Conservation (phyloP, 495 filamentous ascomycete genomes). For the Penicillium alfredii region DNA sequence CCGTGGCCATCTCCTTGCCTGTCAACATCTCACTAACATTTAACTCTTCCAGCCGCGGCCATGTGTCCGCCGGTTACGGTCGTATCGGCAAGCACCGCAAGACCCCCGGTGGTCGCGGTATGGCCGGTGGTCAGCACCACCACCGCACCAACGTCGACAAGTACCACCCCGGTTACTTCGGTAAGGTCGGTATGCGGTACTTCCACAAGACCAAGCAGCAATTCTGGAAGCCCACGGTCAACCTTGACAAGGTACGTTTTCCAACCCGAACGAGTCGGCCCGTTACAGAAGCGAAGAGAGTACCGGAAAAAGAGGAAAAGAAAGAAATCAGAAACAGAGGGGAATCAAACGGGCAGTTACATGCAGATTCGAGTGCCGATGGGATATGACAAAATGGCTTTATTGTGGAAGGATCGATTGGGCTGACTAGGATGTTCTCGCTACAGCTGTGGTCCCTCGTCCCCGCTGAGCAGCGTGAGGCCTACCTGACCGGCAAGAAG, state of each 20-base stretch:
- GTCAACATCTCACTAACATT: slow-evolving; percentile 17
- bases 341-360: too few species aligned
- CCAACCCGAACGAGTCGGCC: slow-evolving; percentile 8
- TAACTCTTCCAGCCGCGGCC: slow-evolving; percentile 63
- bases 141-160: slow-evolving; percentile 93
- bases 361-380: too few species aligned
- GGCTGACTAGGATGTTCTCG: slow-evolving; percentile 18
- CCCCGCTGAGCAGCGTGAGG: slow-evolving; percentile 75
- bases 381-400: slow-evolving; percentile 6
- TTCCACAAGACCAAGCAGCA: slow-evolving; percentile 85
- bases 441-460: slow-evolving; percentile 75
- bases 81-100: slow-evolving; percentile 91
- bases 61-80: slow-evolving; percentile 90
- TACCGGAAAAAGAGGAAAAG: slow-evolving; percentile 1
- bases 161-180: slow-evolving; percentile 95
- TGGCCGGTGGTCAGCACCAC: slow-evolving; percentile 93
- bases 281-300: slow-evolving; percentile 4
- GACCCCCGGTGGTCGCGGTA: slow-evolving; percentile 90
- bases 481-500: slow-evolving; percentile 67
- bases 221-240: slow-evolving; percentile 90
- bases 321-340: too few species aligned
- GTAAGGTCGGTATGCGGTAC: slow-evolving; percentile 96
- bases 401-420: slow-evolving; percentile 1
- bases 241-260: slow-evolving; percentile 80
- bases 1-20: slow-evolving; percentile 6